Evolutionary conservation across 2,329 filamentous ascomycete species (phyloP).

Genomic region (Graphiopsis chlorocephala): DNA sequence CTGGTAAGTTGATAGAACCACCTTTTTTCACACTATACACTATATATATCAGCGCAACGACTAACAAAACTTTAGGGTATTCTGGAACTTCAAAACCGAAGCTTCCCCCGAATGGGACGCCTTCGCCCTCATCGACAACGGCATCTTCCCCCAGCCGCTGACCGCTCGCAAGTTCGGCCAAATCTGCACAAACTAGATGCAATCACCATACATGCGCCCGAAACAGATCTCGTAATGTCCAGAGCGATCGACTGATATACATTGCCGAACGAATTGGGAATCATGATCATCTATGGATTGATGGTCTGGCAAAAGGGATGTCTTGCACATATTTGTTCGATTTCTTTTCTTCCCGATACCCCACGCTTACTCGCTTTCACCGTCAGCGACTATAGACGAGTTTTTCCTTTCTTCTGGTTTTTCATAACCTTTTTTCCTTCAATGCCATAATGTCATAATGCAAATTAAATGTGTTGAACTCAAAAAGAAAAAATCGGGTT

Average conservation of each 20-base stretch:
- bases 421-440: background rate
- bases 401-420: background rate
- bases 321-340: slow-evolving; percentile 9
- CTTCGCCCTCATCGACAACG: slow-evolving; percentile 45
- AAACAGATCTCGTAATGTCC: background rate
- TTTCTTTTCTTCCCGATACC: background rate
- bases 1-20: slow-evolving; percentile 36
- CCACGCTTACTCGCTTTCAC: background rate
- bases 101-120: slow-evolving; percentile 50
- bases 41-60: too few relatives aligned
- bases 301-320: background rate
- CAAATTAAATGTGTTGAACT: background rate
- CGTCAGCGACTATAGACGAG: slow-evolving; percentile 1
- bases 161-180: slow-evolving; percentile 21
- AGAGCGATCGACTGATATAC: background rate
- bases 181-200: slow-evolving; percentile 20
- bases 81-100: slow-evolving; percentile 59
- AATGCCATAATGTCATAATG: slow-evolving; percentile 1
- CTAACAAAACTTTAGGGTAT: slow-evolving; percentile 33
- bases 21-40: too few relatives aligned
- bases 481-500: too few relatives aligned
- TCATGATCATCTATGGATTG: background rate
- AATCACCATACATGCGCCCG: background rate
- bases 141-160: slow-evolving; percentile 48
- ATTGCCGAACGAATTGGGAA: background rate